phyloP scores from a whole-genome alignment of 2,329 filamentous ascomycete genomes.

The Lizonia empirigonia region DNA sequence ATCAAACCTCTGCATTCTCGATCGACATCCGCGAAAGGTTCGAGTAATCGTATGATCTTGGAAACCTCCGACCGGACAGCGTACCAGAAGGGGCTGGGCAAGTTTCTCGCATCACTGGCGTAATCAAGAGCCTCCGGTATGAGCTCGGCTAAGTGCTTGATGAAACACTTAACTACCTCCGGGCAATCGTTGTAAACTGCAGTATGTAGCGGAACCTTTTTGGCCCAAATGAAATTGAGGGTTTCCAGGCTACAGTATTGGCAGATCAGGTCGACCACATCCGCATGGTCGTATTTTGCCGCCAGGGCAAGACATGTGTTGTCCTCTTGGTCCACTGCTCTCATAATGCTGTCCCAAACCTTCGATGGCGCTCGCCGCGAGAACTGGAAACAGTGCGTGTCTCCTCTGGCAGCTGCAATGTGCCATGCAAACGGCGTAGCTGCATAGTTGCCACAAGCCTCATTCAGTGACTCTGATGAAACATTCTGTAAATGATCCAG shows the following conservation, averaged over 20 bases:
- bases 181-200: neutral
- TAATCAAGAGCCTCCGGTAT: neutral
- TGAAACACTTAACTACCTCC: neutral
- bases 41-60: neutral
- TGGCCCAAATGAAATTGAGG: neutral
- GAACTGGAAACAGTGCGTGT: neutral
- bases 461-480: no score
- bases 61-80: neutral
- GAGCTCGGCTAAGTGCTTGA: neutral
- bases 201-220: neutral
- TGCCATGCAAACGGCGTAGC: neutral
- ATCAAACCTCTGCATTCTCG: neutral
- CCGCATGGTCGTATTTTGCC: neutral
- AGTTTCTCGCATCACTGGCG: neutral
- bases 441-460: neutral
- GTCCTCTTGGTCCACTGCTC: neutral
- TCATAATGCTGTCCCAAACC: neutral
- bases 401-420: neutral
- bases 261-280: neutral
- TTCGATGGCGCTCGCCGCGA: neutral
- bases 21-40: neutral
- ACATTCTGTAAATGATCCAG: neutral
- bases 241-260: neutral
- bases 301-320: neutral
- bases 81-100: neutral